phyloP scores from a whole-genome alignment of 345 rosid species.

The Populus nigra region DNA sequence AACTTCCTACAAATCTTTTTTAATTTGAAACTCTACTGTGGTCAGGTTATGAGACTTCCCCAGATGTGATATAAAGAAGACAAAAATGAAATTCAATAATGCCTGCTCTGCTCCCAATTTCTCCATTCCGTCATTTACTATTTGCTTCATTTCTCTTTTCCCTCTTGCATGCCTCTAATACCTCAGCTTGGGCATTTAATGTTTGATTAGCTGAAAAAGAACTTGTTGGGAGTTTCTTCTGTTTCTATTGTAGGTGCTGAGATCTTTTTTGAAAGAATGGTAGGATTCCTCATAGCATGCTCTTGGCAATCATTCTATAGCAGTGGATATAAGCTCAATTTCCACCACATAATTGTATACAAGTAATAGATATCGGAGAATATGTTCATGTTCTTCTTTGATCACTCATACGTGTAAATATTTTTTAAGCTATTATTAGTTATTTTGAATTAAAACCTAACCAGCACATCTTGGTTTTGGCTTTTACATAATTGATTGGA shows the following conservation, averaged over 20 bases:
- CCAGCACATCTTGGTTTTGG: not conserved
- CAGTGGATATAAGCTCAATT: not conserved
- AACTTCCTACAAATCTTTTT: not conserved
- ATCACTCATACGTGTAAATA: not conserved
- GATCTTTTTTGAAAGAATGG: constrained; percentile 1
- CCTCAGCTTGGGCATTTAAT: not conserved
- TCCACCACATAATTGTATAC: not conserved
- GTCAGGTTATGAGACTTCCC: not conserved
- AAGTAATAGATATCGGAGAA: not conserved
- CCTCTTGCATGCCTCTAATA: not conserved
- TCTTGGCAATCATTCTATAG: not conserved
- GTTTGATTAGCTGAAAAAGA: not conserved
- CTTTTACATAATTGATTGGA: not conserved
- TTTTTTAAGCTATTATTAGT: not conserved
- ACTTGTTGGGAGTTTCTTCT: not conserved
- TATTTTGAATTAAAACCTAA: not conserved
- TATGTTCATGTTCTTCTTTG: not conserved
- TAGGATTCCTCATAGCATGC: not conserved
- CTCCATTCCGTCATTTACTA: not conserved
- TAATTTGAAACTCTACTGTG: not conserved
- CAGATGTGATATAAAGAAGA: not conserved
- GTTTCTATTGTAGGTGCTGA: not conserved
- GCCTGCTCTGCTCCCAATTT: not conserved
- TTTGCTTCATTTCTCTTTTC: not conserved
- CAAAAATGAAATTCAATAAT: not conserved